phyloP scores from a whole-genome alignment of 495 filamentous ascomycete species.

The Diplogelasinospora grovesii region DNA sequence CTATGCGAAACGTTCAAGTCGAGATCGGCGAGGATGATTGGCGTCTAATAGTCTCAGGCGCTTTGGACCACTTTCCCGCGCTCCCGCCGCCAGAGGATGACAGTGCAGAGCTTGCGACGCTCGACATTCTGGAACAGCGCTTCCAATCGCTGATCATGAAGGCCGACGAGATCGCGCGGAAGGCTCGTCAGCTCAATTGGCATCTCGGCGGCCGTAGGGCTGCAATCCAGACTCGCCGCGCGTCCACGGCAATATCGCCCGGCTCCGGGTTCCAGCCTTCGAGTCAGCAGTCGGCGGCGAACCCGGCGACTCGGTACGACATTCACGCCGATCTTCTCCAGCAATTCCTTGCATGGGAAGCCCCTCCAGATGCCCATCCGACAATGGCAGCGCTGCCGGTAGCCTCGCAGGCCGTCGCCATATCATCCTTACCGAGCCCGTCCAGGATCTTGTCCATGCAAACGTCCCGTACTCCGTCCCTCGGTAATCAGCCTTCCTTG shows the following conservation, averaged over 20 bases:
- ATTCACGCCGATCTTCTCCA: constrained; percentile 36
- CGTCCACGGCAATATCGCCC: constrained; percentile 1
- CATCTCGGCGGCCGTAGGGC: constrained; percentile 67
- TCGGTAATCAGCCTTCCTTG: constrained; percentile 15
- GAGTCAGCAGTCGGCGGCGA: constrained; percentile 6
- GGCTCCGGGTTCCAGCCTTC: constrained; percentile 15
- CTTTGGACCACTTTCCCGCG: constrained; percentile 70
- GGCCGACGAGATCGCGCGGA: constrained; percentile 71
- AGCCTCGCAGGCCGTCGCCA: neutral
- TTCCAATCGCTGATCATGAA: constrained; percentile 66
- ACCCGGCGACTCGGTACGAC: constrained; percentile 29
- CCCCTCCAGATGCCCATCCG: constrained; percentile 11
- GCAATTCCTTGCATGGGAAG: constrained; percentile 30
- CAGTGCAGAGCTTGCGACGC: constrained; percentile 71
- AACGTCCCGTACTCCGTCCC: neutral
- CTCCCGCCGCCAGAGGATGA: constrained; percentile 76
- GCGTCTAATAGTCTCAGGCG: constrained; percentile 70
- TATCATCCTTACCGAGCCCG: constrained; percentile 6
- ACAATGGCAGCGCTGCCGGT: too few relatives aligned
- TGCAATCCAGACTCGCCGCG: constrained; percentile 45
- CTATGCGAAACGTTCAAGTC: constrained; percentile 70
- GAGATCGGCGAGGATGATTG: constrained; percentile 87
- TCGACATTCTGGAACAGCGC: constrained; percentile 76
- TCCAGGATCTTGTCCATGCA: neutral
- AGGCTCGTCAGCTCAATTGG: constrained; percentile 77